A percentile compares a stretch with the other conserved stretches of the same genome.
These are phyloP conservation scores for Candida sojae DNA, from an alignment of 1,139 yeast species.

Conservation along the genomic window DNA sequence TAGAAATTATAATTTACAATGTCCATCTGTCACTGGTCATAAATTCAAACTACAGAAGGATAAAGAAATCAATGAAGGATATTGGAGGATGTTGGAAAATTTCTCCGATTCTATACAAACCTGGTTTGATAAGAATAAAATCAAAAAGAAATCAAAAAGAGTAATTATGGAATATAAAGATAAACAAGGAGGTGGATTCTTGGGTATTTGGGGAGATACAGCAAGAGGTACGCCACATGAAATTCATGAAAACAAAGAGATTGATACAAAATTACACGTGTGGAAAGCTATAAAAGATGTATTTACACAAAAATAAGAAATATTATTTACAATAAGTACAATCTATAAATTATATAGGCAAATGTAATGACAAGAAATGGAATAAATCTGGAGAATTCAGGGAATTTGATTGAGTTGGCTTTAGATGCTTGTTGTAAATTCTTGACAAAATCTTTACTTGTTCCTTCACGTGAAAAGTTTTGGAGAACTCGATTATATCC, in stretches of 20 bases:
- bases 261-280: conserved; percentile 24
- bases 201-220: conserved; percentile 12
- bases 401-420: background rate
- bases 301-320: conserved; percentile 20
- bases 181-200: conserved; percentile 6
- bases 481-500: conserved; percentile 55
- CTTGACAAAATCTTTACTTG: conserved; percentile 54
- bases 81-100: conserved; percentile 15
- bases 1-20: conserved; percentile 76
- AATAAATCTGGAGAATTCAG: background rate
- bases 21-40: conserved; percentile 70
- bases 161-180: conserved; percentile 5
- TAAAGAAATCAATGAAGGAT: conserved; percentile 46
- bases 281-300: conserved; percentile 40
- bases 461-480: conserved; percentile 60
- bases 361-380: conserved; percentile 1
- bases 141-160: conserved; percentile 4
- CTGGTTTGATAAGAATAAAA: conserved; percentile 23
- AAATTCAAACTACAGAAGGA: conserved; percentile 59
- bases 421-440: conserved; percentile 17
- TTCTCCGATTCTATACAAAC: conserved; percentile 15
- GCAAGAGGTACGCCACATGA: background rate
- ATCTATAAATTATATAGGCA: conserved; percentile 7
- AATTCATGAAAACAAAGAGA: conserved; percentile 15
- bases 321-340: background rate